phyloP scores from a whole-genome alignment of 768 basidiomycete species.

The Ephemerocybe angulata region DNA sequence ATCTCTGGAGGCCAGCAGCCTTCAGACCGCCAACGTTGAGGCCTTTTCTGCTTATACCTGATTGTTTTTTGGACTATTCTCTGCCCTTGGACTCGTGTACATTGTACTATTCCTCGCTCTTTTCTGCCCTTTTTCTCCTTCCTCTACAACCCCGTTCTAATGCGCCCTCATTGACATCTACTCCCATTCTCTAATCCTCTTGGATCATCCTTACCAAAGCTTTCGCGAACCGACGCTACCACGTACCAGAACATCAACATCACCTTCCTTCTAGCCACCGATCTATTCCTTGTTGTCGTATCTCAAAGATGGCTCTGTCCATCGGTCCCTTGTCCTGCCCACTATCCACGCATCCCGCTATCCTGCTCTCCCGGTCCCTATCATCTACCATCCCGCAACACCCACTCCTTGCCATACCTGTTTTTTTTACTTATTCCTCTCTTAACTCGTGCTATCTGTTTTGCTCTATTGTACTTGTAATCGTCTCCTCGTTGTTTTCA shows the following conservation, averaged over 20 bases:
- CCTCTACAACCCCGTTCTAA: too few relatives aligned
- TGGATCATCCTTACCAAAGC: neutral
- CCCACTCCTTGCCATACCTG: neutral
- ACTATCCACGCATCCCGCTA: neutral
- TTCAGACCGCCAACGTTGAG: conserved; percentile 1
- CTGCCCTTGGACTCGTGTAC: neutral
- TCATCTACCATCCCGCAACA: too few relatives aligned
- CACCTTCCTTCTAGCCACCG: too few relatives aligned
- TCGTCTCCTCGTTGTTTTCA: neutral
- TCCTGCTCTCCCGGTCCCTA: too few relatives aligned
- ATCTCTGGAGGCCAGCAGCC: neutral
- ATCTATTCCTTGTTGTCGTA: too few relatives aligned
- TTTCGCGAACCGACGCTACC: too few relatives aligned
- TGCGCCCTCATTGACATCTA: neutral
- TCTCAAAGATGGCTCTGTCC: too few relatives aligned
- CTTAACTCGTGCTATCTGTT: neutral
- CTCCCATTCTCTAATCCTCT: neutral
- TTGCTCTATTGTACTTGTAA: neutral
- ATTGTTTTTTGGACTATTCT: conserved; percentile 1
- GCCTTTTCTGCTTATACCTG: neutral
- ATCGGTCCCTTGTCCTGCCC: too few relatives aligned
- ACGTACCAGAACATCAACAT: too few relatives aligned
- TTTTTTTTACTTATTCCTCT: neutral
- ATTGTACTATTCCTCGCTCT: neutral
- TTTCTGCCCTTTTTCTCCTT: neutral